A percentile compares a stretch with the other conserved stretches of the same genome.
Conservation (phyloP, 148 eudicot genomes). For the Suaeda aralocaspica region DNA sequence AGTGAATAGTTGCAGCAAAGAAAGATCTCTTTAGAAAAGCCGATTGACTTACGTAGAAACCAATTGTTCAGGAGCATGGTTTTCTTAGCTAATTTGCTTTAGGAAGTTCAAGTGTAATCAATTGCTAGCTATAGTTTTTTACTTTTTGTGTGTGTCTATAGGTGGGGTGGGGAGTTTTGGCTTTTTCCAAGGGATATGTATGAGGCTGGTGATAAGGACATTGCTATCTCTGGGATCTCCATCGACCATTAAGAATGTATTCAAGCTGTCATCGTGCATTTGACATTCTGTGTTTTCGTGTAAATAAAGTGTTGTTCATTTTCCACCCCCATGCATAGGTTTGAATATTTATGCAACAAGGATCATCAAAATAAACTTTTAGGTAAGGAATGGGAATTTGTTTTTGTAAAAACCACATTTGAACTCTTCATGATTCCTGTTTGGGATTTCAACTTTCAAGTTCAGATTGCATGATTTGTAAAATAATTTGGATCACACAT, state of each 20-base stretch:
- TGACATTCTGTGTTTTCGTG: background rate
- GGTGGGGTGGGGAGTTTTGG: too few relatives aligned
- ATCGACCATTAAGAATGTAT: too few relatives aligned
- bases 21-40: background rate
- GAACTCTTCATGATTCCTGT: background rate
- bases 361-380: background rate
- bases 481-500: background rate
- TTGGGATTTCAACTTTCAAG: slow-evolving; percentile 1
- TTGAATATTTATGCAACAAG: background rate
- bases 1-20: background rate
- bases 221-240: background rate
- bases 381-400: background rate
- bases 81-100: background rate
- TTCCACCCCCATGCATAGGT: background rate
- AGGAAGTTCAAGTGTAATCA: background rate
- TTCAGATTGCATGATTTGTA: background rate
- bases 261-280: background rate
- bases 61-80: too few relatives aligned
- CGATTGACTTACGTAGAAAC: background rate
- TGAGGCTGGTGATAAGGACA: background rate
- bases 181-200: too few relatives aligned
- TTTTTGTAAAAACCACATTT: background rate
- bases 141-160: too few relatives aligned
- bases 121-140: background rate
- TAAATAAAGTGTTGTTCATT: background rate